A percentile compares a stretch with the other conserved stretches of the same genome.
Conservation (phyloP, 2,329 filamentous ascomycete species). For the Arthrobotrys iridis region DNA sequence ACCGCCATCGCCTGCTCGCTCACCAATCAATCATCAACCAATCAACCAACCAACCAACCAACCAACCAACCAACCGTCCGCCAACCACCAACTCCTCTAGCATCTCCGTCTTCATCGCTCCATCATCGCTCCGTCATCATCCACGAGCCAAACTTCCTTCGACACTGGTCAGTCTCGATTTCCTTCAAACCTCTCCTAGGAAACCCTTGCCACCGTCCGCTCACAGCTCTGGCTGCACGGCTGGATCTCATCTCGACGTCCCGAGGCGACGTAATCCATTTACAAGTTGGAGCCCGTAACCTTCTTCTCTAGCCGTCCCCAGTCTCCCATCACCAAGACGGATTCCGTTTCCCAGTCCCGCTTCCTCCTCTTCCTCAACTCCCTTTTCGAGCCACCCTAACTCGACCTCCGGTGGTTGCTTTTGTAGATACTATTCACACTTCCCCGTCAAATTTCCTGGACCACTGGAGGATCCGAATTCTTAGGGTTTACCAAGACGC, state of each 20-base stretch:
- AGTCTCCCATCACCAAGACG: conserved; percentile 51
- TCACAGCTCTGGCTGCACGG: conserved; percentile 11
- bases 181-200: not conserved
- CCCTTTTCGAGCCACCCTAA: conserved; percentile 55
- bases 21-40: no score
- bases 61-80: not conserved
- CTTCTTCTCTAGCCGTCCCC: conserved; percentile 38
- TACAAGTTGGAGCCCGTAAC: conserved; percentile 52
- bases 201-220: not conserved
- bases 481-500: conserved; percentile 19
- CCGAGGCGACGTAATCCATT: conserved; percentile 26
- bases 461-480: conserved; percentile 49
- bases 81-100: conserved; percentile 3
- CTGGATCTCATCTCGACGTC: conserved; percentile 16
- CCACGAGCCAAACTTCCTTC: conserved; percentile 6
- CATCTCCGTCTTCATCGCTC: not conserved
- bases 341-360: conserved; percentile 55
- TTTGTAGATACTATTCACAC: conserved; percentile 30
- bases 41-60: not conserved
- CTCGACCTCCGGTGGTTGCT: conserved; percentile 55
- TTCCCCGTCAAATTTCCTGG: conserved; percentile 31
- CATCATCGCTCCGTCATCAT: conserved; percentile 12
- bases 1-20: not conserved
- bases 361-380: conserved; percentile 54
- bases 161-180: not conserved